A percentile compares a stretch with the other conserved stretches of the same genome.
phyloP scores from a whole-genome alignment of 192 early-diverging fungal genomes.

The Podila verticillata region DNA sequence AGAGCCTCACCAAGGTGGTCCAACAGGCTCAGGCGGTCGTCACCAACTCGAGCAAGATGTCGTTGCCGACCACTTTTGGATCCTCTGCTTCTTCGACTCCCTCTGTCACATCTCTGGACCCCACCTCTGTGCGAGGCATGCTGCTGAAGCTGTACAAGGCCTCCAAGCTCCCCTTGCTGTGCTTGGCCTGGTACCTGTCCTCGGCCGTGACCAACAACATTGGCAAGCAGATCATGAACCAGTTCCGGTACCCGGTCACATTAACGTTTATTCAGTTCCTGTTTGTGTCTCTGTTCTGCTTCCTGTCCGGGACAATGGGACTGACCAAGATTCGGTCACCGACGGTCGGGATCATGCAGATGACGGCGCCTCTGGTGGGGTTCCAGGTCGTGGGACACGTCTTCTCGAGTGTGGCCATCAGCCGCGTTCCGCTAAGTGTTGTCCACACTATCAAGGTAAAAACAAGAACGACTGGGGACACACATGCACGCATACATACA shows the following conservation, averaged over 20 bases:
- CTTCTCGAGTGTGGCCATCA: conserved; percentile 80
- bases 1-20: conserved; percentile 31
- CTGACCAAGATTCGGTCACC: conserved; percentile 65
- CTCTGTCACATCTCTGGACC: conserved; percentile 7
- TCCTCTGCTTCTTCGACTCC: conserved; percentile 7
- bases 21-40: conserved; percentile 24
- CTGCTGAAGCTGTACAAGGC: conserved; percentile 50
- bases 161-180: conserved; percentile 70
- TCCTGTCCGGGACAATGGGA: conserved; percentile 43
- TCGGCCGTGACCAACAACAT: conserved; percentile 88
- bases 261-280: conserved; percentile 87
- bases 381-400: conserved; percentile 91
- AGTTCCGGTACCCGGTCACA: conserved; percentile 84
- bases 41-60: conserved; percentile 15
- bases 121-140: conserved; percentile 15
- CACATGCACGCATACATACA: too few species aligned
- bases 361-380: conserved; percentile 74
- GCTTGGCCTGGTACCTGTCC: conserved; percentile 82
- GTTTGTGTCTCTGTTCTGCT: conserved; percentile 75
- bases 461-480: background rate
- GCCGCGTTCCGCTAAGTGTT: conserved; percentile 81
- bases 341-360: conserved; percentile 61
- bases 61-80: conserved; percentile 26
- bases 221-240: conserved; percentile 81
- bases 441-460: conserved; percentile 92